Evolutionary conservation across 176 grass and related monocot species (phyloP), one percentile per base, ranked within the genome.

Genomic region (Chloris gayana): DNA sequence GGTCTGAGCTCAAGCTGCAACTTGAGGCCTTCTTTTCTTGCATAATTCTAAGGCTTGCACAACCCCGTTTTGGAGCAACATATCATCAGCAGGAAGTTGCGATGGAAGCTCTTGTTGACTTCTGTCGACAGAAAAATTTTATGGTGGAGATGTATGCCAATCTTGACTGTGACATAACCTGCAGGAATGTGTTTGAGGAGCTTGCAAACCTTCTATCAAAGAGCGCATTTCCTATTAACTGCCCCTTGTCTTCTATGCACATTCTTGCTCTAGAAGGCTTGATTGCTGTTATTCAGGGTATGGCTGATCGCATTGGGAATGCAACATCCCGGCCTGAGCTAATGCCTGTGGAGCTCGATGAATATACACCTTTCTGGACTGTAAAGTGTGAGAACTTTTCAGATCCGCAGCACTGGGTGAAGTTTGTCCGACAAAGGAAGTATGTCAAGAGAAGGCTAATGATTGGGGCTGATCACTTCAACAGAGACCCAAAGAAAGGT

Each of bases 101-200:
- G 21, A 99, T 96, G 97, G 97, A 99, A 91, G 82, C 93, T 76
- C 87, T 99, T 81, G 93, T 99, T 29, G 97, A 96, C 51, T 96
- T 99, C 82, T 99, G 93, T 77, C 82, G 76, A 18, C 97, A 96
- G 84, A 93, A 79, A 70, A 88, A 76, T 15, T 99, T 99, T 82
- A 99, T 99, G 93, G 91, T 94, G 42, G 97, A 99, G 69, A 93
- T 99, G 97, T 99, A 93, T 58, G 97, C 97, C 65, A 99, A 99
- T 87, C 89, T 99, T 54, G 97, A 99, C 53, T 99, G 90, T 56
- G 97, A 99, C 61, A 88, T 99, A 82, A 95, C 97, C 34, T 99
- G 92, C 85, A 89, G 90, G 45, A 99, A 99, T 86, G 76, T 99
- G 69, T 99, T 99, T 86, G 97, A 99, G 84, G 97, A 99, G 76